A percentile compares a stretch with the other conserved stretches of the same genome.
phyloP scores from a whole-genome alignment of 2,329 filamentous ascomycete species.

The Colletotrichum musicola region DNA sequence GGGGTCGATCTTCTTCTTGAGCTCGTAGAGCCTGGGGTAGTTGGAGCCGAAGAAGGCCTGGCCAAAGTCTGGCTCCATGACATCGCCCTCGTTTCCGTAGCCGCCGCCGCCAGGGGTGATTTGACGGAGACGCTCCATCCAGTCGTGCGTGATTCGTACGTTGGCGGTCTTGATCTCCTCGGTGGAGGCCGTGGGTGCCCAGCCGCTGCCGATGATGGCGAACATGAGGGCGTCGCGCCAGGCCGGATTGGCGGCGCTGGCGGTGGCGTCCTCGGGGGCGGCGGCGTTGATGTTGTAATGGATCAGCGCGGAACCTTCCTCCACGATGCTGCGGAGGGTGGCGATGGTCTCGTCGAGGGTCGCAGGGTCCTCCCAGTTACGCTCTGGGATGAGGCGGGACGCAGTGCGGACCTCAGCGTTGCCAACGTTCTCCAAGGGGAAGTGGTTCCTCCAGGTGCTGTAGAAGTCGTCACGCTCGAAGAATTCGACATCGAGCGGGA shows the following conservation, averaged over 20 bases:
- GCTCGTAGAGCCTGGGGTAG: constrained; percentile 44
- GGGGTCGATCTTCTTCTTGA: constrained; percentile 50
- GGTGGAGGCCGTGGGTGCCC: constrained; percentile 20
- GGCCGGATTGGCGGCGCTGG: constrained; percentile 57
- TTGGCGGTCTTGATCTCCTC: constrained; percentile 41
- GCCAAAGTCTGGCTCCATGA: constrained; percentile 48
- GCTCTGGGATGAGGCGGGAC: constrained; percentile 55
- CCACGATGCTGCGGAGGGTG: constrained; percentile 43
- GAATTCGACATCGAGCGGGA: constrained; percentile 48
- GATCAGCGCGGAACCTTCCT: constrained; percentile 42
- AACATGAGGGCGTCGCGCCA: constrained; percentile 58
- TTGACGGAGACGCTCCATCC: constrained; percentile 47
- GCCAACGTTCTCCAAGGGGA: constrained; percentile 52
- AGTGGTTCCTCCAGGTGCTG: constrained; percentile 53
- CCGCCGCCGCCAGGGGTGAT: constrained; percentile 43
- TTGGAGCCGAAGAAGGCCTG: constrained; percentile 48
- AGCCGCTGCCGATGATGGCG: constrained; percentile 44
- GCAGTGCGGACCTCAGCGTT: constrained; percentile 45
- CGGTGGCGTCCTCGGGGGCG: constrained; percentile 41
- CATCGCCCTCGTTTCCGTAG: constrained; percentile 49
- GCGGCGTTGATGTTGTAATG: constrained; percentile 40
- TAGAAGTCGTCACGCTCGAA: constrained; percentile 52
- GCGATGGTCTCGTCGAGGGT: constrained; percentile 45
- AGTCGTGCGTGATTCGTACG: constrained; percentile 47
- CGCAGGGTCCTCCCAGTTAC: constrained; percentile 47